These are phyloP conservation scores for Quercus dentata DNA, from an alignment of 306 rosid genomes.

Conservation along the genomic window DNA sequence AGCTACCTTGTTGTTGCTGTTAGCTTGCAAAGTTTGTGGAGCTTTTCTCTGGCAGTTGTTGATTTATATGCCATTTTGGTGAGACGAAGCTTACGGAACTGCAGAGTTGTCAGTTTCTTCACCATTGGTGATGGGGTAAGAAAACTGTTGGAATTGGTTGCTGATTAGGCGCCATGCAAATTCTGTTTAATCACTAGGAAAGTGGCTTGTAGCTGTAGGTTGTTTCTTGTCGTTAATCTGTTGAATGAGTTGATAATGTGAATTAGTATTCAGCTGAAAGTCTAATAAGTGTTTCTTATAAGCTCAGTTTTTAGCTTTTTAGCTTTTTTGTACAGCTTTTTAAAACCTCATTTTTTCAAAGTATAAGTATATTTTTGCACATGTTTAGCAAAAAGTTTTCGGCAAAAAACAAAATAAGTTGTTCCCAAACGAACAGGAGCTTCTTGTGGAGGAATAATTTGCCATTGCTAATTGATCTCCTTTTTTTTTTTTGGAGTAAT, in stretches of 20 bases:
- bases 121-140: conserved; percentile 44
- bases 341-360: too few species aligned
- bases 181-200: too few species aligned
- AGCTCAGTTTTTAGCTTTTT: too few species aligned
- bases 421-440: not conserved
- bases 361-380: too few species aligned
- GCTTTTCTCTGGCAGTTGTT: conserved; percentile 37
- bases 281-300: too few species aligned
- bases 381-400: not conserved
- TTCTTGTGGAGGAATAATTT: not conserved
- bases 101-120: conserved; percentile 26
- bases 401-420: too few species aligned
- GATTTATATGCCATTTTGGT: conserved; percentile 39
- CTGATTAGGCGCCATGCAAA: not conserved
- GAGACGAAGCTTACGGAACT: conserved; percentile 33
- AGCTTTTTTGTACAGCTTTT: too few species aligned
- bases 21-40: conserved; percentile 48
- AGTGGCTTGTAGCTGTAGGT: not conserved
- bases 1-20: conserved; percentile 46
- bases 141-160: not conserved
- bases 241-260: not conserved
- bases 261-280: too few species aligned
- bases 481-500: too few species aligned
- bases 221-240: not conserved
- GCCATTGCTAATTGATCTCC: too few species aligned